Base-by-base conservation (phyloP, 2,329 filamentous ascomycete species). In the Colletotrichum ledebouriae region DNA sequence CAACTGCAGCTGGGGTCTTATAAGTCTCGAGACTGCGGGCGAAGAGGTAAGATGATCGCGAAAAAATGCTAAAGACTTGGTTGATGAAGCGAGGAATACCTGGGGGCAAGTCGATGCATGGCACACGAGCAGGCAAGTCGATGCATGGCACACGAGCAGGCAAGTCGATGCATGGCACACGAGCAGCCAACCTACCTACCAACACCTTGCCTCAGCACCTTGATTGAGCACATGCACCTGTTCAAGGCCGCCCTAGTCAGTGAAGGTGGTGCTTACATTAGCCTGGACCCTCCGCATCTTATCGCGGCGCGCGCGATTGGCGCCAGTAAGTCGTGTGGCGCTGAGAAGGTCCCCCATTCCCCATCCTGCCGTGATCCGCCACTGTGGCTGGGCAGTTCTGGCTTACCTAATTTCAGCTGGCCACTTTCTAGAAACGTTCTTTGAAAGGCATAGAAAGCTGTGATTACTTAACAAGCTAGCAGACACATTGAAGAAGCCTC, bases 231-330 rank as follows among this genome's bases (percentile, higher is more conserved):
- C 65, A 68, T 68, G 66, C 61, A 68, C 65, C 65, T 37, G 41
- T 20, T 65, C 37, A 17, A 58, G 42, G 55, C 61, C 55, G 39
- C 61, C 61, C 41, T 58, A 22, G 46, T 52, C 53, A 34, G 55
- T 37, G 41, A 20, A n/a, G 25, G 33, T n/a, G 59, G 22, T 57
- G 57, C 69, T 63, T 66, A 63, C 63, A 63, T 50, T 58, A 52
- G 41, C 59, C 52, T 44, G 52, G 69, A 44, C 67, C 59, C 34
- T 49, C 44, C 39, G 9, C 17, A 22, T 49, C 59, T 53, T 69
- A 67, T 63, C 59, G 46, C n/a, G n/a, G n/a, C n/a, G n/a, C n/a
- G n/a, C 49, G 63, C 70, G 66, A 60, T 65, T 68, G 62, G 66
- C 66, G 66, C 66, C 53, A 49, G 49, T 55, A n/a, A 20, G 22